These are phyloP conservation scores for Ustilago lituana DNA, from an alignment of 1,284 basidiomycete species.

Conservation along the genomic window DNA sequence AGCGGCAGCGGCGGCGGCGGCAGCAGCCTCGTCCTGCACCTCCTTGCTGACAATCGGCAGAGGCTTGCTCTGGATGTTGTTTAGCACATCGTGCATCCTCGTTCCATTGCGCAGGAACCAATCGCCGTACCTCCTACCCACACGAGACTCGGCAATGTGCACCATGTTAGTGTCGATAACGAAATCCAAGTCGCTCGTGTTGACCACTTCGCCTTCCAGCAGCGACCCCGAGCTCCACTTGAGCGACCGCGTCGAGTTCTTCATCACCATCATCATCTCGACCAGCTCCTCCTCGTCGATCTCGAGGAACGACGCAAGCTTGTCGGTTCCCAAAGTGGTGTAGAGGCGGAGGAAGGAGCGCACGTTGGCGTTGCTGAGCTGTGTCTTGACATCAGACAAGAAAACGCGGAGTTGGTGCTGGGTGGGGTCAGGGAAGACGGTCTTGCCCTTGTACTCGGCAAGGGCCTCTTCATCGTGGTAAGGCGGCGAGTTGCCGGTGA, in stretches of 20 bases:
- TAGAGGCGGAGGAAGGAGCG: slow-evolving; percentile 94
- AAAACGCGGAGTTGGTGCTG: slow-evolving; percentile 86
- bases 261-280: slow-evolving; percentile 96
- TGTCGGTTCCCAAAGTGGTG: slow-evolving; percentile 88
- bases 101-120: slow-evolving; percentile 83
- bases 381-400: slow-evolving; percentile 79
- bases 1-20: slow-evolving; percentile 6
- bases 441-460: slow-evolving; percentile 70
- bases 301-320: slow-evolving; percentile 87
- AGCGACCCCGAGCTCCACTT: slow-evolving; percentile 77
- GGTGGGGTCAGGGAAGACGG: slow-evolving; percentile 76
- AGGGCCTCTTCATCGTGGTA: slow-evolving; percentile 84
- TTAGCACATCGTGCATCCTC: slow-evolving; percentile 58
- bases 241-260: slow-evolving; percentile 75
- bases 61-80: slow-evolving; percentile 54
- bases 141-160: slow-evolving; percentile 90
- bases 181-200: slow-evolving; percentile 93
- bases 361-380: slow-evolving; percentile 82
- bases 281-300: slow-evolving; percentile 91
- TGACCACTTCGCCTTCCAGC: slow-evolving; percentile 85
- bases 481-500: slow-evolving; percentile 85
- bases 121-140: slow-evolving; percentile 89
- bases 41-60: slow-evolving; percentile 51
- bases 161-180: slow-evolving; percentile 95
- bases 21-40: slow-evolving; percentile 25